Percentiles rank a stretch among this genome's conserved stretches.
phyloP scores from a whole-genome alignment of 129 eudicot genomes.

The Tagetes patula region DNA sequence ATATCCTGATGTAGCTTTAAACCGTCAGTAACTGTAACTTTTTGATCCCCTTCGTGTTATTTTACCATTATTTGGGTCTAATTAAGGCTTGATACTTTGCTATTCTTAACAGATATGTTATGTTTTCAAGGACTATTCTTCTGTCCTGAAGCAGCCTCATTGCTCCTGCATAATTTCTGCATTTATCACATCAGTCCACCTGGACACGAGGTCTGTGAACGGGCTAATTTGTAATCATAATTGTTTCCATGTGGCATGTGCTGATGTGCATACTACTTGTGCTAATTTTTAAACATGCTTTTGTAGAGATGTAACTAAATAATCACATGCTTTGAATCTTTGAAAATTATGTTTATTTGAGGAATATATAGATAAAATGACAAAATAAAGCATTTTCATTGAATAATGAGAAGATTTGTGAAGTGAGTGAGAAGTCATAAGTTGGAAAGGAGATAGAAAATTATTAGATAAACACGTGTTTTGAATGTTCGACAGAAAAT shows the following conservation, averaged over 20 bases:
- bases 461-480: neutral
- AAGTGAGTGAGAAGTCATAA: neutral
- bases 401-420: neutral
- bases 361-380: neutral
- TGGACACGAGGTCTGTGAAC: slow-evolving; percentile 94
- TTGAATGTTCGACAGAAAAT: neutral
- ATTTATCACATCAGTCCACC: slow-evolving; percentile 99
- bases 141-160: slow-evolving; percentile 97
- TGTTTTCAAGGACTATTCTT: slow-evolving; percentile 99
- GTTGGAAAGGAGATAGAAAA: neutral
- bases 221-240: slow-evolving; percentile 3
- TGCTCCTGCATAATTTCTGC: slow-evolving; percentile 96
- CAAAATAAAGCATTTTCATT: neutral
- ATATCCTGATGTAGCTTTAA: slow-evolving; percentile 96
- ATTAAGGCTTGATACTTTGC: neutral
- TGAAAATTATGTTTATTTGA: neutral
- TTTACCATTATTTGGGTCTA: neutral
- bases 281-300: neutral
- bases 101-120: slow-evolving; percentile 64
- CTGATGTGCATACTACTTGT: neutral
- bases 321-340: neutral
- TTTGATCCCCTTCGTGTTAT: neutral
- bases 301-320: neutral
- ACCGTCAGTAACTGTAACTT: slow-evolving; percentile 55
- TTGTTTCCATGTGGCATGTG: neutral